phyloP scores from a whole-genome alignment of 2,329 filamentous ascomycete species.

The Anthostomella pinea region DNA sequence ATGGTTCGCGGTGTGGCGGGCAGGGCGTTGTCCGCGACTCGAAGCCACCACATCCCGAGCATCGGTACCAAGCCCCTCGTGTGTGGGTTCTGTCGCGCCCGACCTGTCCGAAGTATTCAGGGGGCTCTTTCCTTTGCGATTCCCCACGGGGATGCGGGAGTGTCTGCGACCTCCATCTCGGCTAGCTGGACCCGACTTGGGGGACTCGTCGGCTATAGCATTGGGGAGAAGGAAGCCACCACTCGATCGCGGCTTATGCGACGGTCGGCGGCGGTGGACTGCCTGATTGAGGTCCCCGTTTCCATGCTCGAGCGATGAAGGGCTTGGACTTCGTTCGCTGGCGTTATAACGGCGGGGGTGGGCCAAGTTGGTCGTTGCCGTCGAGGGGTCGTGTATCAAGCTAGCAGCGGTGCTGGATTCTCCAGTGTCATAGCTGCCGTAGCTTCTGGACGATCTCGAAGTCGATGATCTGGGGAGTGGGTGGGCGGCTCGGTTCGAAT shows the following conservation, averaged over 20 bases:
- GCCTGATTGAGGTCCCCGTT: slow-evolving; percentile 18
- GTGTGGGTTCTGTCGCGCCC: slow-evolving; percentile 3
- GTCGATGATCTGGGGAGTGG: slow-evolving; percentile 26
- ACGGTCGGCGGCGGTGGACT: slow-evolving; percentile 25
- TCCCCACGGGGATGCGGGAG: slow-evolving; percentile 30
- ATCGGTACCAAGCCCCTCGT: slow-evolving; percentile 15
- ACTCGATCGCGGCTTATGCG: slow-evolving; percentile 43
- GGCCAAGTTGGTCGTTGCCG: slow-evolving; percentile 14
- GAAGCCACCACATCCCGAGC: slow-evolving; percentile 11
- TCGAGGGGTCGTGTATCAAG: slow-evolving; percentile 19
- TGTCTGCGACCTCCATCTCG: slow-evolving; percentile 32
- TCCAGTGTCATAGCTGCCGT: slow-evolving; percentile 41
- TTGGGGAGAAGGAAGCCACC: slow-evolving; percentile 53
- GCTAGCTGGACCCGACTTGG: slow-evolving; percentile 11
- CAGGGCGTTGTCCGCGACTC: slow-evolving; percentile 11
- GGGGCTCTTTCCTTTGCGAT: slow-evolving; percentile 26
- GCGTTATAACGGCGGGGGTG: slow-evolving; percentile 15
- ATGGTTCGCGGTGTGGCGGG: slow-evolving; percentile 9
- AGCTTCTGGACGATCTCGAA: slow-evolving; percentile 30
- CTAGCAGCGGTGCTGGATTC: slow-evolving; percentile 42
- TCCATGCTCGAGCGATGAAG: slow-evolving; percentile 14
- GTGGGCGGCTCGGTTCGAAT: slow-evolving; percentile 19
- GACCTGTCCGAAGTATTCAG: slow-evolving; percentile 15
- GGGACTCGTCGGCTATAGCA: slow-evolving; percentile 31
- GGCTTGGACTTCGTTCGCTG: slow-evolving; percentile 14